Evolutionary conservation across 116 monocot species (phyloP).

Genomic region (Cymodocea nodosa): DNA sequence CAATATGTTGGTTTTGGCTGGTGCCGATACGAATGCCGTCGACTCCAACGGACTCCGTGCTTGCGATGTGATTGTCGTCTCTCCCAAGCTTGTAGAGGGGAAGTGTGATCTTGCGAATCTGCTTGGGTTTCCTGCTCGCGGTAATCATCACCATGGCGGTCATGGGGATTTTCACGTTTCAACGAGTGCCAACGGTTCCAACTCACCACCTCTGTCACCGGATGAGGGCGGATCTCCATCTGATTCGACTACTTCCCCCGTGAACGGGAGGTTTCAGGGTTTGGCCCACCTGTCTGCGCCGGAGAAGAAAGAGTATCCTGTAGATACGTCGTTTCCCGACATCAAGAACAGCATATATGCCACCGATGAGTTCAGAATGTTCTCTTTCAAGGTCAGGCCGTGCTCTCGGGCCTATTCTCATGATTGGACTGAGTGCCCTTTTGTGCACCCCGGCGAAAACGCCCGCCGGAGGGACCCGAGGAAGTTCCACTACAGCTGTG

Average conservation of each 20-base stretch:
- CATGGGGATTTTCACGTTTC: conserved; percentile 10
- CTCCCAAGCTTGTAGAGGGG: conserved; percentile 9
- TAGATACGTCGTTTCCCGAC: conserved; percentile 64
- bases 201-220: conserved; percentile 20
- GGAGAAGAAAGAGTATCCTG: conserved; percentile 71
- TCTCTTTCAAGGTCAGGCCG: conserved; percentile 79
- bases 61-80: conserved; percentile 40
- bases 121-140: conserved; percentile 3
- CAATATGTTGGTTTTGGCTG: conserved; percentile 33
- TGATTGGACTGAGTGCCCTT: conserved; percentile 93
- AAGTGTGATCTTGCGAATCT: conserved; percentile 18
- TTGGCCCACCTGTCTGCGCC: conserved; percentile 3
- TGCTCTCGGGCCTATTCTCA: conserved; percentile 81
- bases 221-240: conserved; percentile 25
- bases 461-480: conserved; percentile 71
- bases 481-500: conserved; percentile 87
- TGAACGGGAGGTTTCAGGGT: conserved; percentile 10
- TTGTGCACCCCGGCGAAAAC: conserved; percentile 84
- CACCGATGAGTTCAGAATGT: conserved; percentile 85
- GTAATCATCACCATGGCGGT: background rate
- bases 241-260: conserved; percentile 11
- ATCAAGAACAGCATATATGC: conserved; percentile 78
- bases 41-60: conserved; percentile 39
- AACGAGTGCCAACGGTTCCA: conserved; percentile 8
- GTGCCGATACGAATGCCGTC: conserved; percentile 28